Percentiles rank a stretch among this genome's conserved stretches.
Evolutionary conservation across 202 grass and related monocot species (phyloP).

Genomic region (Zoysia matrella): DNA sequence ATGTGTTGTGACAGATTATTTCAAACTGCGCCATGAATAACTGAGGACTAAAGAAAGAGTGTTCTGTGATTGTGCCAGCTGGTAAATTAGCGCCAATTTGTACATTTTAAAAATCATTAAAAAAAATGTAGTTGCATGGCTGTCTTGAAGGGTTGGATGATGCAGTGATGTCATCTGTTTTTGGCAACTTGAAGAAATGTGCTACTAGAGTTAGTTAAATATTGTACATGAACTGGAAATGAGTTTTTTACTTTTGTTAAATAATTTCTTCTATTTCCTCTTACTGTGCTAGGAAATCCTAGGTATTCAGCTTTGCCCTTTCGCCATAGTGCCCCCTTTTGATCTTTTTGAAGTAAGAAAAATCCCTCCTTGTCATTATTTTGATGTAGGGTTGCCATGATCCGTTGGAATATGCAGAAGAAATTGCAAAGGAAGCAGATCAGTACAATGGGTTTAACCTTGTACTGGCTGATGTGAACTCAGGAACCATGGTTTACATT

Average conservation of each 20-base stretch:
- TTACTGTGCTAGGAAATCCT: neutral
- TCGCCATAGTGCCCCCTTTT: neutral
- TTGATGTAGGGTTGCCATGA: slow-evolving; percentile 48
- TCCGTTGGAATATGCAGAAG: slow-evolving; percentile 68
- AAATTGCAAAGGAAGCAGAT: slow-evolving; percentile 85
- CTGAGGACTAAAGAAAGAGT: slow-evolving; percentile 3
- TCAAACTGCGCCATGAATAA: neutral
- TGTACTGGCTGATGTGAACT: slow-evolving; percentile 70
- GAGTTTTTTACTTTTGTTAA: neutral
- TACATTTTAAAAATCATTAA: neutral
- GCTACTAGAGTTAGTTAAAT: no score
- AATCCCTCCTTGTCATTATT: slow-evolving; percentile 16
- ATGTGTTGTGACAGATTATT: neutral
- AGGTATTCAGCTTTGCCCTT: neutral
- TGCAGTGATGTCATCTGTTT: neutral
- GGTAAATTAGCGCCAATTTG: neutral
- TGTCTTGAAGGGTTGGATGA: neutral
- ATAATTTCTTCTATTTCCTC: slow-evolving; percentile 13
- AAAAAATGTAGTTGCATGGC: neutral
- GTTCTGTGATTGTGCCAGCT: neutral
- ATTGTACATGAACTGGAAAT: no score
- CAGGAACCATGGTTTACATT: slow-evolving; percentile 77
- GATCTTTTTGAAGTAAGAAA: neutral
- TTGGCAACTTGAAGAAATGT: neutral
- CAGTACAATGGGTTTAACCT: slow-evolving; percentile 90